Conservation (phyloP, 176 grass and related monocot genomes). For the Paspalum vaginatum region DNA sequence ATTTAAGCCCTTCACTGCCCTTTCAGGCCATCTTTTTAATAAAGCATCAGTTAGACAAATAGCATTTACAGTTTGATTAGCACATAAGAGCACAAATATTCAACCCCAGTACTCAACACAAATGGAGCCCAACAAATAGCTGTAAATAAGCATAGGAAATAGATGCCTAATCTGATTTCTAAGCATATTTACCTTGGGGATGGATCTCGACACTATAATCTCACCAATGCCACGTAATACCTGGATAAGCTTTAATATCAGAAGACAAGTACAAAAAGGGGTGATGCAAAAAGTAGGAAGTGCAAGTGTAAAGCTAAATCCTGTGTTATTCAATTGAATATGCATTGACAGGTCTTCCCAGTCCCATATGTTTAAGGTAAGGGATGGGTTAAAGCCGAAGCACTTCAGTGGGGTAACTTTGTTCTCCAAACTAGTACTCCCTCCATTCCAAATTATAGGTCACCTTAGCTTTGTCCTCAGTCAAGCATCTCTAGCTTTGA, state of each 20-base stretch:
- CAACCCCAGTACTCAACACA: background rate
- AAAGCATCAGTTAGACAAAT: slow-evolving; percentile 25
- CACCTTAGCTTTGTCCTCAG: too few relatives aligned
- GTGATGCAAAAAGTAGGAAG: background rate
- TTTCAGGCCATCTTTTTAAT: slow-evolving; percentile 15
- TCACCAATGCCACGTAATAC: slow-evolving; percentile 85
- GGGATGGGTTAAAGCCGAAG: background rate
- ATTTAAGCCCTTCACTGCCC: background rate
- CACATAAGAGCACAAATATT: slow-evolving; percentile 30
- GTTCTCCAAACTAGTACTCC: too few relatives aligned
- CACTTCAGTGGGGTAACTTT: background rate
- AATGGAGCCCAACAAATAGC: slow-evolving; percentile 19
- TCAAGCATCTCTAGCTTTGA: too few relatives aligned
- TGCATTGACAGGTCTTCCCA: background rate
- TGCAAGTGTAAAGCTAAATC: slow-evolving; percentile 1
- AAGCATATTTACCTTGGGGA: slow-evolving; percentile 70
- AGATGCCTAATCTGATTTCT: slow-evolving; percentile 21
- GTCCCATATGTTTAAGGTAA: background rate
- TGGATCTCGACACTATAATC: slow-evolving; percentile 76
- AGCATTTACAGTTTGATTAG: background rate
- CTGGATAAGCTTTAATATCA: slow-evolving; percentile 55
- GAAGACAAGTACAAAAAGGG: slow-evolving; percentile 1
- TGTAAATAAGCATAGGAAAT: slow-evolving; percentile 1
- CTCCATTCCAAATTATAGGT: too few relatives aligned
- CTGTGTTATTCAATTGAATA: slow-evolving; percentile 20